Evolutionary conservation across 257 asterid species (phyloP).

Genomic region (Oldenlandia corymbosa): DNA sequence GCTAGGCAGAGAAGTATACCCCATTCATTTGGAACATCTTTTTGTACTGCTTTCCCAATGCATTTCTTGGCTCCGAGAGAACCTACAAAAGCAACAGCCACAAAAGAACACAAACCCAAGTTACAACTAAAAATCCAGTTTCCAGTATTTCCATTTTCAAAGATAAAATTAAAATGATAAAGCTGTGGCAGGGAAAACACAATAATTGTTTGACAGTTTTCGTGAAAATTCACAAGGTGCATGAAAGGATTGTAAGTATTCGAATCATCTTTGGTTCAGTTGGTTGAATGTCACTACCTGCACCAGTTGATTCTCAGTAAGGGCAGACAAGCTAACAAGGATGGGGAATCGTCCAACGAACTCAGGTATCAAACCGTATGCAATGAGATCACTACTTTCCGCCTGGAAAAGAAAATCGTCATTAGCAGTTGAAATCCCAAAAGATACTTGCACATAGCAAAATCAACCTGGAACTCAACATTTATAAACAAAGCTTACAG

Average conservation of each 20-base stretch:
- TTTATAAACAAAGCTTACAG: constrained; percentile 42
- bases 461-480: background rate
- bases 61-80: constrained; percentile 92
- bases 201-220: background rate
- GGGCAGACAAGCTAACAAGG: constrained; percentile 88
- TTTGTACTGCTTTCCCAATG: constrained; percentile 91
- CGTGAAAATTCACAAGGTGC: background rate
- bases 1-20: constrained; percentile 33
- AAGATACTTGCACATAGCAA: background rate
- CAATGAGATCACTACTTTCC: constrained; percentile 97
- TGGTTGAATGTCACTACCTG: constrained; percentile 49
- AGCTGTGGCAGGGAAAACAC: background rate
- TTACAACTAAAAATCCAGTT: background rate
- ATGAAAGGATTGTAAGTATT: background rate
- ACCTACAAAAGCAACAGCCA: constrained; percentile 43
- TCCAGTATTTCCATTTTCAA: background rate
- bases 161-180: background rate
- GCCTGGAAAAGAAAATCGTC: constrained; percentile 43
- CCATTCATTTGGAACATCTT: constrained; percentile 97
- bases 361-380: constrained; percentile 97
- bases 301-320: constrained; percentile 95
- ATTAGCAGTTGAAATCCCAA: background rate
- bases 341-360: constrained; percentile 97
- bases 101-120: constrained; percentile 11
- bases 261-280: background rate